Base-by-base conservation (phyloP, 345 rosid species). In the Camelina neglecta region DNA sequence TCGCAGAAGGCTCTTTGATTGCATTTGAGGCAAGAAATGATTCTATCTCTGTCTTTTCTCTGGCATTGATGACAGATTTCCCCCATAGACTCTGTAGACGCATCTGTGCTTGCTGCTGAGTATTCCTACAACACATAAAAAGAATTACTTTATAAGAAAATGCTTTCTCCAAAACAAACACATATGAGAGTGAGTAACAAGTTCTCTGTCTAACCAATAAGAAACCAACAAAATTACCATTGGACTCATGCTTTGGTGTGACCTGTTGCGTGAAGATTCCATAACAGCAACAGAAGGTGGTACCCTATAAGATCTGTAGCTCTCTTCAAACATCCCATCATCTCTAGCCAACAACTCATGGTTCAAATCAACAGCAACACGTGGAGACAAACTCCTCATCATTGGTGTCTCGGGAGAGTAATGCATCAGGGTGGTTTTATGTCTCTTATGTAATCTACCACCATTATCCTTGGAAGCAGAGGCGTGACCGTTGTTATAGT, bases 1-100 rank as follows among this genome's bases (percentile, higher is more conserved):
- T 84, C 86, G 73, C 99, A 95, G 73, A 87, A 95, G 75, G 96
- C 97, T 86, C 94, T 89, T 83, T 83, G 83, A 59, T 88, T 90
- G 79, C 99, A 95, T 78, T 71, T 86, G 64, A 75, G 85, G 79
- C 99, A 95, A 88, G 93, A 90, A 65, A 83, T 36, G 63, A 95
- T 86, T 71, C 83, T 80, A 45, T 84, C 90, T 69, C 75, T 75
- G 61, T 85, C 90, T 80, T 81, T 95, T 66, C 80, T 86, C 42
- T 79, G 86, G 75, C 99, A 95, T 31, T 90, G 97, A 82, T 95
- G 99, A 67, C 99, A 95, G 65, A 82, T 73, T 75, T 87, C 85
- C 24, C 96, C 93, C 60, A 89, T 84, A 54, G 81, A 84, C 75
- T 89, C 94, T 83, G 82, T 89, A 35, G 91, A 89, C 16, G 86